These are phyloP conservation scores for Zalaria sp. DNA, from an alignment of 2,329 filamentous ascomycete species.

Conservation along the genomic window DNA sequence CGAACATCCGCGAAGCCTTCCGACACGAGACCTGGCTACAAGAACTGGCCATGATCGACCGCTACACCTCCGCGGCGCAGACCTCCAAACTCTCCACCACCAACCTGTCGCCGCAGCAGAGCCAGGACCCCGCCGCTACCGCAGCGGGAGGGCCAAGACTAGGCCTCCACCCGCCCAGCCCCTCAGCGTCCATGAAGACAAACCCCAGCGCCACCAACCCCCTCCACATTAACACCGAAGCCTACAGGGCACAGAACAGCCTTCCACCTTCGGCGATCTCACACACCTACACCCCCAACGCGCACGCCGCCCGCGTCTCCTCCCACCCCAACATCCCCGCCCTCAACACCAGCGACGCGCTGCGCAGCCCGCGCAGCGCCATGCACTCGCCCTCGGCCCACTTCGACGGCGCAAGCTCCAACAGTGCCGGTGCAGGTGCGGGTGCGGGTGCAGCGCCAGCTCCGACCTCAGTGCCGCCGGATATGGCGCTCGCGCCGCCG, in stretches of 20 bases:
- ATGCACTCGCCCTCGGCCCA: background rate
- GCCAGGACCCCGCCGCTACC: constrained; percentile 9
- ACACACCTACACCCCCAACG: constrained; percentile 12
- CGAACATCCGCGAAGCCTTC: constrained; percentile 82
- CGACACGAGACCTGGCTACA: constrained; percentile 73
- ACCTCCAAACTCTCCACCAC: constrained; percentile 18
- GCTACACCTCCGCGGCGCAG: constrained; percentile 26
- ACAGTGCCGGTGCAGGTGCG: background rate
- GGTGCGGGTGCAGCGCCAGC: background rate
- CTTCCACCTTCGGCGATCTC: constrained; percentile 17
- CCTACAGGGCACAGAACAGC: constrained; percentile 5
- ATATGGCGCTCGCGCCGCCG: background rate
- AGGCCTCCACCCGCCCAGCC: background rate
- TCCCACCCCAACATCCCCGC: constrained; percentile 15
- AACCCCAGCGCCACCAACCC: constrained; percentile 23
- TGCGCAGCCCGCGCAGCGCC: background rate
- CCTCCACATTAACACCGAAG: constrained; percentile 9
- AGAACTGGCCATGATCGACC: constrained; percentile 59
- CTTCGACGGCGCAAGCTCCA: background rate
- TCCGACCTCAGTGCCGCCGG: constrained; percentile 3
- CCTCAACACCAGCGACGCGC: background rate
- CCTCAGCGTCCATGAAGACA: constrained; percentile 21
- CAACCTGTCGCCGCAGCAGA: constrained; percentile 18
- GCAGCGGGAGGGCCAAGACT: constrained; percentile 9
- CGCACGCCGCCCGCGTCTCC: constrained; percentile 23